Evolutionary conservation across 305 asterid species (phyloP), one percentile per base, ranked within the genome.

Genomic region (Solanum aculeatissimum): DNA sequence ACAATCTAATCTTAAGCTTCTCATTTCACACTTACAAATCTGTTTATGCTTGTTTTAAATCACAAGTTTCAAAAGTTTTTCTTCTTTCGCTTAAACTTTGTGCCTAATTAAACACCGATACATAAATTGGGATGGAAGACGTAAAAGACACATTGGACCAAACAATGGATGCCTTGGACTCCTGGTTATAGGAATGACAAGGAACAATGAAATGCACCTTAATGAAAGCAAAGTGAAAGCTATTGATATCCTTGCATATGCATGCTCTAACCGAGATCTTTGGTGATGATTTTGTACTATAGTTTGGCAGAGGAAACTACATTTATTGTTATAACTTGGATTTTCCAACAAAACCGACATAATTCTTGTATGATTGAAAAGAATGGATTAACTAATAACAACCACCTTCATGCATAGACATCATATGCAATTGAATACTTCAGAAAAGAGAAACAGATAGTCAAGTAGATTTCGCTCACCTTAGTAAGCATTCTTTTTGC

Each of bases 401-500:
- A 23, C 68, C 16, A 60, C 68, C 68, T 23, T 60, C 68, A 58
- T 35, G 72, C 32, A 16, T 21, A 29, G 27, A 38, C 23, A 69
- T 19, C 29, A 13, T 21, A 23, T 29, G 43, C 13, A 13, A 32
- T 32, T 21, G 55, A 58, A 27, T 6, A 54, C 15, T 53, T 4
- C 62, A 57, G 51, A 58, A 42, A 19, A 23, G 47, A 38, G 63
- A 70, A 40, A 16, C 4, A 69, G 81, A 68, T 15, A 68, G 25
- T 49, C 42, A 54, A 4, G 9, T 1, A 19, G 63, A 60, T 45
- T 53, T 51, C 12, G 85, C 97, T 93, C 87, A 95, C 99, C 91
- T 96, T 96, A 18, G 98, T 94, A 55, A 96, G 92, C 99, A 96
- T 94, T 91, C 99, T 88, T 91, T 96, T 96, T 12, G 99, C 99